These are phyloP conservation scores for Byssothecium circinans DNA, from an alignment of 2,329 filamentous ascomycete genomes.

Conservation along the genomic window DNA sequence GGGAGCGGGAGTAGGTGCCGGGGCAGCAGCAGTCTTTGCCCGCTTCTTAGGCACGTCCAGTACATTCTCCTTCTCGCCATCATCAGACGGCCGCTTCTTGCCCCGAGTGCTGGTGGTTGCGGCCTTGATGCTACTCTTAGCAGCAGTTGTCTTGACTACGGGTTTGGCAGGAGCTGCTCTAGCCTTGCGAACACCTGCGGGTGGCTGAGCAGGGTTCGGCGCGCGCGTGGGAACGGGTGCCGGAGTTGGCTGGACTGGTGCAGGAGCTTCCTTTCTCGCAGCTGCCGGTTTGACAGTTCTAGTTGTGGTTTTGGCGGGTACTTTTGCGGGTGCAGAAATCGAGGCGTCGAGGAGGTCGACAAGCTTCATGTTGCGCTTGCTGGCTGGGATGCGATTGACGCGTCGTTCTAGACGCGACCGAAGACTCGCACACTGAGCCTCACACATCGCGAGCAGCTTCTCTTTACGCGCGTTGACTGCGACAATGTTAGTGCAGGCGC, in stretches of 20 bases:
- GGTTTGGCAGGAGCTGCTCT: conserved; percentile 5
- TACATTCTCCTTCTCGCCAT: conserved; percentile 12
- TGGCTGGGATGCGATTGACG: conserved; percentile 84
- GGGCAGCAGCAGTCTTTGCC: conserved; percentile 5
- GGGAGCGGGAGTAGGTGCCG: background rate
- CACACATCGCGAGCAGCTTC: conserved; percentile 85
- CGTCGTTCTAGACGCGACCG: conserved; percentile 87
- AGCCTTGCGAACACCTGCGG: conserved; percentile 7
- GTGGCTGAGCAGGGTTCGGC: background rate
- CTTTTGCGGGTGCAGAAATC: conserved; percentile 1
- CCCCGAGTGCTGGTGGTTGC: conserved; percentile 7
- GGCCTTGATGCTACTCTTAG: conserved; percentile 2
- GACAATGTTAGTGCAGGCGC: conserved; percentile 11
- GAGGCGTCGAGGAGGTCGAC: conserved; percentile 66
- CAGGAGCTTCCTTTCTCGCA: conserved; percentile 12
- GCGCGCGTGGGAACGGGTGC: conserved; percentile 2
- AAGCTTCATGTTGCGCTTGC: conserved; percentile 78
- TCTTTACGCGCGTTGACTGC: conserved; percentile 86
- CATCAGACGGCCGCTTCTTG: conserved; percentile 12
- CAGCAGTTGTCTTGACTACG: background rate
- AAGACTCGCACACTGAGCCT: conserved; percentile 81
- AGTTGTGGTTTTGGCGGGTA: background rate
- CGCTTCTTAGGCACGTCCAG: conserved; percentile 9
- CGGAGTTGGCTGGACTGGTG: background rate
- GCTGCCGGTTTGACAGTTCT: conserved; percentile 1